A percentile compares a stretch with the other conserved stretches of the same genome.
These are phyloP conservation scores for Corymbia calophylla DNA, from an alignment of 441 rosid genomes.

Conservation along the genomic window DNA sequence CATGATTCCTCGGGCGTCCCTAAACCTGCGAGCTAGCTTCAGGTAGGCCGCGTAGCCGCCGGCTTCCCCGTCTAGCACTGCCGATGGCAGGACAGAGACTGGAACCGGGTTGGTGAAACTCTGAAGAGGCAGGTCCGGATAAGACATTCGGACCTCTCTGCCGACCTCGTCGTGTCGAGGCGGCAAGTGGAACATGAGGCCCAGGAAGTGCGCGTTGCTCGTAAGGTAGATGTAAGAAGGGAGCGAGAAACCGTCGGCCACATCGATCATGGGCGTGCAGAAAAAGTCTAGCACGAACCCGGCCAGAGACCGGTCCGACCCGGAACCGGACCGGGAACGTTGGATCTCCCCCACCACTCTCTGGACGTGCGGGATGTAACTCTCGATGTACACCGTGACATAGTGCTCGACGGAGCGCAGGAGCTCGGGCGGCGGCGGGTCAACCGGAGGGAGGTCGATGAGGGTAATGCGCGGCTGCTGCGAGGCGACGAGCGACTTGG, in stretches of 20 bases:
- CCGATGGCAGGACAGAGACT: constrained; percentile 20
- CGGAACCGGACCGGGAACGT: constrained; percentile 1
- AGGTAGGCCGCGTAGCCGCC: background rate
- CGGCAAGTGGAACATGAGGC: constrained; percentile 24
- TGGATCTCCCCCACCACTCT: constrained; percentile 4
- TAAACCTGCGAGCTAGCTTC: constrained; percentile 25
- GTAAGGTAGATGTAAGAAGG: constrained; percentile 36
- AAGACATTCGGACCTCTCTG: constrained; percentile 2
- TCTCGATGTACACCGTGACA: constrained; percentile 3
- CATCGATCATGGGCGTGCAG: constrained; percentile 30
- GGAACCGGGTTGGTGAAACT: constrained; percentile 32
- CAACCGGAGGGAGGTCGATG: constrained; percentile 28
- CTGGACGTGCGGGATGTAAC: constrained; percentile 16
- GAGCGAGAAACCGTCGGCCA: constrained; percentile 16
- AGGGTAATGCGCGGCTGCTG: constrained; percentile 24
- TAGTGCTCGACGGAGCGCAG: constrained; percentile 16
- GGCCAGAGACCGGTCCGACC: constrained; percentile 13
- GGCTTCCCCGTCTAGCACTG: constrained; percentile 12
- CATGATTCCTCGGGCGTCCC: constrained; percentile 26
- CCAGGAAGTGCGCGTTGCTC: constrained; percentile 22
- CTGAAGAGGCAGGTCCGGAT: constrained; percentile 19
- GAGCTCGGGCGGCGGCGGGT: constrained; percentile 22
- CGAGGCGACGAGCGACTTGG: constrained; percentile 19
- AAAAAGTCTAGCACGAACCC: constrained; percentile 32
- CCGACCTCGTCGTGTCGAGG: constrained; percentile 9